Evolutionary conservation across 345 rosid species (phyloP), one percentile per base, ranked within the genome.

Genomic region (Eucalyptus marginata): DNA sequence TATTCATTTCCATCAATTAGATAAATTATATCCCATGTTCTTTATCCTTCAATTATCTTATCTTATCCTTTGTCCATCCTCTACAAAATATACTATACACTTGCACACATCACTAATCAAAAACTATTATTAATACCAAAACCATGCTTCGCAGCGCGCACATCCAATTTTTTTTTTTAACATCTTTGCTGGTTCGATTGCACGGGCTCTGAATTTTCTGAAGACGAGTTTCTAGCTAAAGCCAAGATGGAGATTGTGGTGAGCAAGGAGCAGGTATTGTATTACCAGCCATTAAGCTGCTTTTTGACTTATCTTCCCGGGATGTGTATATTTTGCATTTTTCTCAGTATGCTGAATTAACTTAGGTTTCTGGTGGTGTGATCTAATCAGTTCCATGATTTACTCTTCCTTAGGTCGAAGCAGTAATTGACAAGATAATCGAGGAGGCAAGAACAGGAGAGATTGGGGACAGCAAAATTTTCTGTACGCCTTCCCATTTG

Each of bases 211-310:
- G 99, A 97, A 91, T n/a, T 97, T 97, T 95, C 97, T 4, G 97
- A 94, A 92, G 97, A 94, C 91, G 94, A 96, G 44, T 96, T 97
- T 90, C 94, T 96, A 86, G 97, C 95, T 87, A 97, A 96, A 92
- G 95, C 95, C 29, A 97, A 96, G 91, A 93, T 97, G 94, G 99
- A 97, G 93, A 93, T 96, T 89, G 97, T 96, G 90, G 98, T 97
- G 91, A 92, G 87, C 90, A 96, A 94, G 90, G 95, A 93, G 51
- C 98, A 97, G 97, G 97, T 96, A 91, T 79, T 83, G 17, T 71
- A 17, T 71, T 71, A 33, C 24, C 36, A 71, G 81, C 81, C 13
- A 17, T 71, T 71, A 71, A 33, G 13, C 25, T 33, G 13, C 81
- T 33, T 22, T 71, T 33, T 17, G 44, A 71, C 44, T 33, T 33